Evolutionary conservation across 805 yeast species (phyloP).

Genomic region (Nakazawaea ambrosiae): DNA sequence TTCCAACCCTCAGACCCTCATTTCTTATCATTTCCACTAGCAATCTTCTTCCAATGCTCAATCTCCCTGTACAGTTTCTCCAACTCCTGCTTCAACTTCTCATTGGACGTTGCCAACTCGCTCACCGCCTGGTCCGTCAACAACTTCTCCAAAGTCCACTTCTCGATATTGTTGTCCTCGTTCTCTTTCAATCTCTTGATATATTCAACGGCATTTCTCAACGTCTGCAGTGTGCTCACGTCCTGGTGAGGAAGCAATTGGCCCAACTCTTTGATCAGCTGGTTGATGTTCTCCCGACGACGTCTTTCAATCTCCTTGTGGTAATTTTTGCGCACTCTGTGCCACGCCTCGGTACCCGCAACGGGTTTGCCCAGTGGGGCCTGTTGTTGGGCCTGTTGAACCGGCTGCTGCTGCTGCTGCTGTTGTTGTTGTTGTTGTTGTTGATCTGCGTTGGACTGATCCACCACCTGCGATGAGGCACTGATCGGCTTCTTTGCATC

Average conservation of each 20-base stretch:
- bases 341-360: slow-evolving; percentile 83
- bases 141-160: slow-evolving; percentile 91
- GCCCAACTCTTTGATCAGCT: slow-evolving; percentile 78
- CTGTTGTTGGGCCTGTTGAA: slow-evolving; percentile 1
- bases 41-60: slow-evolving; percentile 65
- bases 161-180: slow-evolving; percentile 83
- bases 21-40: not conserved
- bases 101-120: slow-evolving; percentile 79
- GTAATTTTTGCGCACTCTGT: slow-evolving; percentile 72
- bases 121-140: slow-evolving; percentile 86
- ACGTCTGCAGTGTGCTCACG: slow-evolving; percentile 84
- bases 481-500: too few relatives aligned
- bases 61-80: slow-evolving; percentile 90
- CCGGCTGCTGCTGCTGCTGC: slow-evolving; percentile 5
- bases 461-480: slow-evolving; percentile 3
- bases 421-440: slow-evolving; percentile 3
- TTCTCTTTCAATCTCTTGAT: slow-evolving; percentile 85
- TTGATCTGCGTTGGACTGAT: slow-evolving; percentile 3
- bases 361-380: slow-evolving; percentile 37
- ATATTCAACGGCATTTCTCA: slow-evolving; percentile 83
- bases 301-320: slow-evolving; percentile 96
- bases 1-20: not conserved
- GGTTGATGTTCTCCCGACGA: slow-evolving; percentile 81
- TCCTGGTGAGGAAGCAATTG: slow-evolving; percentile 75
- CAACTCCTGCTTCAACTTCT: slow-evolving; percentile 78